Evolutionary conservation across 2,329 filamentous ascomycete species (phyloP).

Genomic region (Fusarium sp.): DNA sequence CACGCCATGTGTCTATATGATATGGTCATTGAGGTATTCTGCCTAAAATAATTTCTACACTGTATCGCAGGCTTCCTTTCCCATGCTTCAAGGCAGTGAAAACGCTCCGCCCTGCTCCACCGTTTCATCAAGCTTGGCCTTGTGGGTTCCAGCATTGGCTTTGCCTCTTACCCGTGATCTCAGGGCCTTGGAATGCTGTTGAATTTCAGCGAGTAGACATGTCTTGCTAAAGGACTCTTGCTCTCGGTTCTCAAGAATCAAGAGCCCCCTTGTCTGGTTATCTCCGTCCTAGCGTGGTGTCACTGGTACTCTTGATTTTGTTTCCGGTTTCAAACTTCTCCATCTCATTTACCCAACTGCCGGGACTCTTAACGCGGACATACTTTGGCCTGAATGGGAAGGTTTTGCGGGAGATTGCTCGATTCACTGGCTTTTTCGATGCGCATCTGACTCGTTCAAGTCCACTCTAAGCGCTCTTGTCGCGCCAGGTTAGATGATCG

Average conservation of each 20-base stretch:
- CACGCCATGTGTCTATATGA: background rate
- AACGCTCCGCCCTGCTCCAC: slow-evolving; percentile 11
- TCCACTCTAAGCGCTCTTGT: slow-evolving; percentile 43
- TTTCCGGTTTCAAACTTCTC: slow-evolving; percentile 37
- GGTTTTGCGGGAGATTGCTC: slow-evolving; percentile 25
- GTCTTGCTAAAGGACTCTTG: background rate
- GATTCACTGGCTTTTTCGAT: slow-evolving; percentile 9
- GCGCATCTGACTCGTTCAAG: slow-evolving; percentile 24
- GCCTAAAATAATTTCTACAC: background rate
- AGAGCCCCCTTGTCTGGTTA: slow-evolving; percentile 8
- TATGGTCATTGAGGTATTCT: background rate
- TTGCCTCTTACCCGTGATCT: background rate
- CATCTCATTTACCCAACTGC: slow-evolving; percentile 37
- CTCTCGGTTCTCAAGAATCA: slow-evolving; percentile 8
- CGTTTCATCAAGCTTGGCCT: background rate
- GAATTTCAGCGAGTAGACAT: background rate
- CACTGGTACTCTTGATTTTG: slow-evolving; percentile 24
- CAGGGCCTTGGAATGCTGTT: slow-evolving; percentile 1
- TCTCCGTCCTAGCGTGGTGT: slow-evolving; percentile 1
- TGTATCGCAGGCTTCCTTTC: background rate
- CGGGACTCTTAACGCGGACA: slow-evolving; percentile 22
- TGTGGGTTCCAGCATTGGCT: background rate
- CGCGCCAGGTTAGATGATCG: slow-evolving; percentile 28
- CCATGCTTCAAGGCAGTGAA: background rate
- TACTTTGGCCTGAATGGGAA: slow-evolving; percentile 28